Evolutionary conservation across 371 early-diverging fungal genomes (phyloP), one percentile per base, ranked within the genome.

Genomic region (Cladochytrium tenue): DNA sequence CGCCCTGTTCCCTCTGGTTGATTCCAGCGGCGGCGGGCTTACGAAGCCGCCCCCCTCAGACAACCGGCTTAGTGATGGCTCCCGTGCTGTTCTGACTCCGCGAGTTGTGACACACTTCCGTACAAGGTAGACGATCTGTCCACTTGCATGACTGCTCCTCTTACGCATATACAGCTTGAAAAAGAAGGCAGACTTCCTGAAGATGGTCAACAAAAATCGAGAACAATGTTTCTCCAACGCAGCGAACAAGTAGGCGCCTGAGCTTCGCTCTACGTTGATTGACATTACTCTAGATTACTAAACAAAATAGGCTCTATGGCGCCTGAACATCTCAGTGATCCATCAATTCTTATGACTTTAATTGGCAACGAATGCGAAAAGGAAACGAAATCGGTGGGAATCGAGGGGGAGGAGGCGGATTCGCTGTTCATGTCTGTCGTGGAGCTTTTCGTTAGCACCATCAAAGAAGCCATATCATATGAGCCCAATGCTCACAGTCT

Each of bases 401-500:
- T 43, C 20, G 43, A 43, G 13, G 43, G 43, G 20, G 20, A 43
- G 20, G 43, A 43, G 43, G 7, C 43, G 13, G 76, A 76, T 71
- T 32, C 60, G n/a, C 58, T 66, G 50, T 59, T 76, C 34, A 36
- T 76, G 13, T 57, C 35, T 3, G 64, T 62, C 33, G 56, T 66
- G 28, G 64, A 63, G 17, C 59, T 72, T 5, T 75, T 73, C 32
- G 20, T 75, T 56, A 56, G 56, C 32, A 60, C 64, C 17, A 7
- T 77, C 10, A 32, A 60, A 1, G 73, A 72, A 35, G 66, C 71
- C 34, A 60, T 77, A 27, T 51, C 57, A 31, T 25, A 59, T 31
- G 74, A 74, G 56, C 28, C 57, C 4, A 51, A 53, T 53, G 27
- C 66, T 10, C 31, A 43, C n/a, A 36, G 56, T 27, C 55, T 71